A percentile compares a stretch with the other conserved stretches of the same genome.
Evolutionary conservation across 2,329 filamentous ascomycete species (phyloP).

Genomic region (Teratosphaeria viscida): DNA sequence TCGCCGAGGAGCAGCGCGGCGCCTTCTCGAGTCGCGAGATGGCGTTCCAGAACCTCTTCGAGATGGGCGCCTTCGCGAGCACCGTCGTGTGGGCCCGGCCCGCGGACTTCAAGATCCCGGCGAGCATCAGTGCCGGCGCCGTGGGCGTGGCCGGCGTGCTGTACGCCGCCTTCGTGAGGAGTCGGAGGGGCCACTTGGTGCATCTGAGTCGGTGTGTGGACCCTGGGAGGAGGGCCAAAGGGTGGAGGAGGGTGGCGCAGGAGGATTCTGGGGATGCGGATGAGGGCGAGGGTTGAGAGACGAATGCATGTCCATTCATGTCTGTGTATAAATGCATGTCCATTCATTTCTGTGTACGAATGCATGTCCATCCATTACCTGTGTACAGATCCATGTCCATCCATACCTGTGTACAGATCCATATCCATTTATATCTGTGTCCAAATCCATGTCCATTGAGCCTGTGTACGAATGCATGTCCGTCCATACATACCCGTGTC

Average conservation of each 20-base stretch:
- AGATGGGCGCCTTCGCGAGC: constrained; percentile 54
- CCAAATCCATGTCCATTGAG: no score
- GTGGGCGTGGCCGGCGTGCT: constrained; percentile 39
- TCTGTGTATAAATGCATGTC: no score
- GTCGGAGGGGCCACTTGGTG: constrained; percentile 50
- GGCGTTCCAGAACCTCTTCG: constrained; percentile 58
- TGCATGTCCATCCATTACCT: no score
- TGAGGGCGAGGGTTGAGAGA: background rate
- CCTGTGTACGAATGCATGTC: background rate
- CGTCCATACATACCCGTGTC: no score
- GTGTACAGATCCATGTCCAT: no score
- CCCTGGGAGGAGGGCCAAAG: background rate
- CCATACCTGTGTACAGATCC: no score
- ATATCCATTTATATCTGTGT: no score
- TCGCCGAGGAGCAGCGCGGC: constrained; percentile 41
- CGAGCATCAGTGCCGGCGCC: constrained; percentile 47
- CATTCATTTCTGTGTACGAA: no score
- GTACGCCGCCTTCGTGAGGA: constrained; percentile 49
- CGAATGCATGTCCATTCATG: background rate
- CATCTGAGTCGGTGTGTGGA: constrained; percentile 29
- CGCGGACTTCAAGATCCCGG: constrained; percentile 52
- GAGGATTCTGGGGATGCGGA: background rate
- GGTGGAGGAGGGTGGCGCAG: background rate
- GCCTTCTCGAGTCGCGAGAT: constrained; percentile 60
- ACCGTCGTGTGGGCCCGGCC: constrained; percentile 57